phyloP scores from a whole-genome alignment of 768 basidiomycete genomes.

The Naganishia randhawae region DNA sequence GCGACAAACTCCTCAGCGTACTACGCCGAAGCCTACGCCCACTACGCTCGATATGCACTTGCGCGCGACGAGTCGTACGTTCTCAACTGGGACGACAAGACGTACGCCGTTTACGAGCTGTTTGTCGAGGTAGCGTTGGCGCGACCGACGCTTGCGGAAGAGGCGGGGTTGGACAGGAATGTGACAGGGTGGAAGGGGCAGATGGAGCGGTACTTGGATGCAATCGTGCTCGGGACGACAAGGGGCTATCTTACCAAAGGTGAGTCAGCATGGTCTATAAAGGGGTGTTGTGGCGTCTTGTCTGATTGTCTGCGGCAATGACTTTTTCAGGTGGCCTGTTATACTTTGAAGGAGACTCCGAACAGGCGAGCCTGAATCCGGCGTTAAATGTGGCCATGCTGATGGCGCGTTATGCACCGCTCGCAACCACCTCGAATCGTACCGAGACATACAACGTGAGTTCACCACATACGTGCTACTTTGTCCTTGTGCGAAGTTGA shows the following conservation, averaged over 20 bases:
- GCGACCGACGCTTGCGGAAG: conserved; percentile 55
- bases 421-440: conserved; percentile 64
- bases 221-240: conserved; percentile 60
- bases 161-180: conserved; percentile 54
- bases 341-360: conserved; percentile 78
- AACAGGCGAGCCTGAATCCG: conserved; percentile 70
- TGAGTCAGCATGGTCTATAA: conserved; percentile 42
- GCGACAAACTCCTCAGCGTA: conserved; percentile 63
- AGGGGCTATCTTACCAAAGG: conserved; percentile 63
- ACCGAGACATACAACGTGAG: conserved; percentile 62
- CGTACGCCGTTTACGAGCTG: conserved; percentile 69
- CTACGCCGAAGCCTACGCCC: conserved; percentile 63
- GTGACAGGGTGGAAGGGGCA: conserved; percentile 64
- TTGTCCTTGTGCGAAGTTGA: not conserved
- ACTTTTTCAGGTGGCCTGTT: conserved; percentile 65
- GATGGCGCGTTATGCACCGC: conserved; percentile 67
- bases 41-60: conserved; percentile 62
- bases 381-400: conserved; percentile 84
- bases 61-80: conserved; percentile 56
- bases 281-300: not conserved
- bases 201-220: conserved; percentile 73
- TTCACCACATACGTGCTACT: not conserved
- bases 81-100: conserved; percentile 87
- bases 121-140: conserved; percentile 69
- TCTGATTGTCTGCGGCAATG: not conserved